Conservation (phyloP, 768 basidiomycete genomes). For the Phaeotremella fagi region DNA sequence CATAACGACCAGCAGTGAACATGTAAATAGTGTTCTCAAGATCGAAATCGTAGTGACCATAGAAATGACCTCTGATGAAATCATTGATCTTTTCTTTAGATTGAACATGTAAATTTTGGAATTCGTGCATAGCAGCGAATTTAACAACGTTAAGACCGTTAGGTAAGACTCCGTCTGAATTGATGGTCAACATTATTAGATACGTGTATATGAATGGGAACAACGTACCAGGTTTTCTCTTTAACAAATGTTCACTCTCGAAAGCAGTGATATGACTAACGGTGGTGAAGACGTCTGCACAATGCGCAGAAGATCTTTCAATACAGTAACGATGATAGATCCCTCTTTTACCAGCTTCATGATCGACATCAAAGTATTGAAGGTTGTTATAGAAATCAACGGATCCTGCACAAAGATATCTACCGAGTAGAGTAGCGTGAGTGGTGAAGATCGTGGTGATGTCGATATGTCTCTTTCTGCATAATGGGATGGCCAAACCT, state of each 20-base stretch:
- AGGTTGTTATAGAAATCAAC: conserved; percentile 99
- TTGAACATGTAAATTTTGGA: conserved; percentile 80
- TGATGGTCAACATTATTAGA: not conserved
- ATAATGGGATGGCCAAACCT: conserved; percentile 82
- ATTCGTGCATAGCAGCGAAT: conserved; percentile 99
- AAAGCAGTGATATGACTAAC: conserved; percentile 98
- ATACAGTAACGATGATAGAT: conserved; percentile 99
- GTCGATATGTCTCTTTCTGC: conserved; percentile 93
- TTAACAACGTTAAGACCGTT: conserved; percentile 98
- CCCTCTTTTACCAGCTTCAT: conserved; percentile 97
- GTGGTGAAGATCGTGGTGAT: conserved; percentile 98
- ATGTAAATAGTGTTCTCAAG: conserved; percentile 71
- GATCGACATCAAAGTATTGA: conserved; percentile 98
- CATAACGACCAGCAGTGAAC: conserved; percentile 99
- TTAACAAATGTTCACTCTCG: conserved; percentile 90
- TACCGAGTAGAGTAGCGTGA: conserved; percentile 94
- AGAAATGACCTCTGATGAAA: conserved; percentile 95
- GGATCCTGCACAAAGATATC: conserved; percentile 95
- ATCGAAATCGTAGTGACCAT: conserved; percentile 95
- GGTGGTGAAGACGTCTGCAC: conserved; percentile 97
- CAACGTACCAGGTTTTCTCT: conserved; percentile 68
- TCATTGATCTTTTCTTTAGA: conserved; percentile 98
- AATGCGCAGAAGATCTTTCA: conserved; percentile 88
- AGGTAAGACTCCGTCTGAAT: conserved; percentile 82
- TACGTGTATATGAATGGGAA: not conserved